phyloP scores from a whole-genome alignment of 2,329 filamentous ascomycete genomes.

The Fusarium gaditjirri region DNA sequence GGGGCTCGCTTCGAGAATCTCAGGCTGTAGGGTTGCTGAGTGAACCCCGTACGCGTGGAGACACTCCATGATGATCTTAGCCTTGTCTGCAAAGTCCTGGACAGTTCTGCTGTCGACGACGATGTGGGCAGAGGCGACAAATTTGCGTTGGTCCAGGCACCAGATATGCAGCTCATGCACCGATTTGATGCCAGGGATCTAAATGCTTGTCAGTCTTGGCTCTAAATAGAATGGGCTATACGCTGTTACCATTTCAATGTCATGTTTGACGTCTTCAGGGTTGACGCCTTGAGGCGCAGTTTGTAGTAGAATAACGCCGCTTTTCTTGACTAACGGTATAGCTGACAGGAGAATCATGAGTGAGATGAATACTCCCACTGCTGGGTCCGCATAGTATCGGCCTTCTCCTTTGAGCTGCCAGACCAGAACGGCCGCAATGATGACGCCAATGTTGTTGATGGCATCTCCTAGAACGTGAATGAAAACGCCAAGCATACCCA shows the following conservation, averaged over 20 bases:
- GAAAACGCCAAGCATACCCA: constrained; percentile 78
- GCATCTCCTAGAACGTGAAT: constrained; percentile 79
- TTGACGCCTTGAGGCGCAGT: constrained; percentile 70
- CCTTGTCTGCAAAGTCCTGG: constrained; percentile 67
- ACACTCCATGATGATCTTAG: constrained; percentile 72
- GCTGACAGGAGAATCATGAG: constrained; percentile 77
- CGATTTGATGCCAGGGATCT: constrained; percentile 73
- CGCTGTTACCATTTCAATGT: constrained; percentile 68
- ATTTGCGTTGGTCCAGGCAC: constrained; percentile 76
- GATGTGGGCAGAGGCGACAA: constrained; percentile 76
- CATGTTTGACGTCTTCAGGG: constrained; percentile 71
- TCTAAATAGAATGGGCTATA: background rate
- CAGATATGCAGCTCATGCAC: constrained; percentile 81
- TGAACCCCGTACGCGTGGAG: constrained; percentile 80
- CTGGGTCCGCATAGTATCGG: constrained; percentile 78
- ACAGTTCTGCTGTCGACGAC: constrained; percentile 68
- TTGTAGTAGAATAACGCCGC: constrained; percentile 74
- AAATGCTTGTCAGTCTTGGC: constrained; percentile 27
- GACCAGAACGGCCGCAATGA: constrained; percentile 74
- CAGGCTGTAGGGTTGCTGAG: constrained; percentile 76
- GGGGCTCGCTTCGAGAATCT: constrained; percentile 48
- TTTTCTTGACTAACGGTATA: constrained; percentile 69
- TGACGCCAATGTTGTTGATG: constrained; percentile 81
- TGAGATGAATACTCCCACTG: constrained; percentile 73
- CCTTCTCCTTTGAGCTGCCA: constrained; percentile 69